These are phyloP conservation scores for Elongisporangium prolatum DNA, from an alignment of 352 stramenopile species.

Conservation along the genomic window DNA sequence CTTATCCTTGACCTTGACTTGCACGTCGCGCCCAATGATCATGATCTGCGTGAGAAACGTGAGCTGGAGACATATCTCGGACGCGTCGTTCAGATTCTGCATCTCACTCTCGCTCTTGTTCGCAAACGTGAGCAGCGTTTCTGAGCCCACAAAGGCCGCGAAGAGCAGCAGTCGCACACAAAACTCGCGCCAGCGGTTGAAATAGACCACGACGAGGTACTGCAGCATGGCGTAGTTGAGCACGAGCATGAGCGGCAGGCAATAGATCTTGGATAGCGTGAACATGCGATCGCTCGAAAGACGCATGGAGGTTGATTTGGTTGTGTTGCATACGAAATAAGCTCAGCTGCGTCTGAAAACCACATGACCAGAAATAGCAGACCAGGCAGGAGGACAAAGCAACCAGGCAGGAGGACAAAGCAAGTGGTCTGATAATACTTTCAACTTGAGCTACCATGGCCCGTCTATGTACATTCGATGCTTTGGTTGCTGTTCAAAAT, in stretches of 20 bases:
- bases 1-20: constrained; percentile 20
- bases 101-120: constrained; percentile 16
- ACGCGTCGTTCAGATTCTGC: constrained; percentile 27
- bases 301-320: too few relatives aligned
- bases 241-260: constrained; percentile 27
- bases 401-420: too few relatives aligned
- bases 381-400: too few relatives aligned
- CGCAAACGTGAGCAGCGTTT: constrained; percentile 20
- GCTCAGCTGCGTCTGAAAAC: too few relatives aligned
- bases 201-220: constrained; percentile 32
- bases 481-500: too few relatives aligned
- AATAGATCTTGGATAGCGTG: neutral
- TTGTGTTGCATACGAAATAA: too few relatives aligned
- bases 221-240: constrained; percentile 38
- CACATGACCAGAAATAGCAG: too few relatives aligned
- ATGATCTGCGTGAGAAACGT: constrained; percentile 36
- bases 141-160: constrained; percentile 16
- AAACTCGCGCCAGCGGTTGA: constrained; percentile 10
- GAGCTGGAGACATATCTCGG: constrained; percentile 20
- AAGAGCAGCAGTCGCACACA: constrained; percentile 16
- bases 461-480: too few relatives aligned
- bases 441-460: too few relatives aligned
- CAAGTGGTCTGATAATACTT: too few relatives aligned
- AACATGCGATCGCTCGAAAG: neutral
- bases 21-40: constrained; percentile 28